Conservation (phyloP, 2,329 filamentous ascomycete genomes). For the Xylariaceae sp. region DNA sequence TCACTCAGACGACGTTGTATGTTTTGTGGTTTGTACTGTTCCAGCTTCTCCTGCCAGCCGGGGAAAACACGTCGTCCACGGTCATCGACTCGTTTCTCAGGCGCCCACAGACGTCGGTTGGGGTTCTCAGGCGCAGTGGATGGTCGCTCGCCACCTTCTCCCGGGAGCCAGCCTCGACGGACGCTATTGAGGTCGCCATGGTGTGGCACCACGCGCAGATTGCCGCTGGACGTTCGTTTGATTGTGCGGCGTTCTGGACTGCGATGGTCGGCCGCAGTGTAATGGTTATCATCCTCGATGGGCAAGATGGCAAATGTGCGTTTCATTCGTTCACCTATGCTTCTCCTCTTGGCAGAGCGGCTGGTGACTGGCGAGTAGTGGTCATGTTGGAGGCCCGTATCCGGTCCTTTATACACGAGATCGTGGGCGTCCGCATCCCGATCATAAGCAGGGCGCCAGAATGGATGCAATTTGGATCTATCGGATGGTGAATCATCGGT, state of each 20-base stretch:
- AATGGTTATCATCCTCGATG: constrained; percentile 38
- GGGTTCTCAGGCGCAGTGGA: constrained; percentile 33
- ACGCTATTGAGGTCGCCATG: constrained; percentile 42
- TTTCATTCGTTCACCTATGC: constrained; percentile 47
- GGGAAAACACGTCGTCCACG: constrained; percentile 31
- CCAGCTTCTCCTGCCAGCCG: constrained; percentile 43
- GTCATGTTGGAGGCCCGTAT: constrained; percentile 36
- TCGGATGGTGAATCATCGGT: constrained; percentile 45
- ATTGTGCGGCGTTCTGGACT: constrained; percentile 52
- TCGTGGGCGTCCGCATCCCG: constrained; percentile 29
- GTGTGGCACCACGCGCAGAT: constrained; percentile 52
- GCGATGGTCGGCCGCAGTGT: constrained; percentile 31
- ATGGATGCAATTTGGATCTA: constrained; percentile 52
- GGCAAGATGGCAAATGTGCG: constrained; percentile 58
- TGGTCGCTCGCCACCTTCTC: constrained; percentile 29
- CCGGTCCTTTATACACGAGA: constrained; percentile 28
- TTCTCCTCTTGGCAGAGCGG: constrained; percentile 33
- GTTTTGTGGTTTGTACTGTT: constrained; percentile 44
- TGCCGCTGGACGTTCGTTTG: constrained; percentile 53
- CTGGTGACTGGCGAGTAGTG: constrained; percentile 46
- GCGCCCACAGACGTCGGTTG: constrained; percentile 26
- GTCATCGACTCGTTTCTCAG: constrained; percentile 30
- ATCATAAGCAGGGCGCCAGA: constrained; percentile 52
- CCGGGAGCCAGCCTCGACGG: constrained; percentile 23
- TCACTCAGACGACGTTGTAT: constrained; percentile 53